phyloP scores from a whole-genome alignment of 1,284 basidiomycete genomes.

The Trichosporon sp. region DNA sequence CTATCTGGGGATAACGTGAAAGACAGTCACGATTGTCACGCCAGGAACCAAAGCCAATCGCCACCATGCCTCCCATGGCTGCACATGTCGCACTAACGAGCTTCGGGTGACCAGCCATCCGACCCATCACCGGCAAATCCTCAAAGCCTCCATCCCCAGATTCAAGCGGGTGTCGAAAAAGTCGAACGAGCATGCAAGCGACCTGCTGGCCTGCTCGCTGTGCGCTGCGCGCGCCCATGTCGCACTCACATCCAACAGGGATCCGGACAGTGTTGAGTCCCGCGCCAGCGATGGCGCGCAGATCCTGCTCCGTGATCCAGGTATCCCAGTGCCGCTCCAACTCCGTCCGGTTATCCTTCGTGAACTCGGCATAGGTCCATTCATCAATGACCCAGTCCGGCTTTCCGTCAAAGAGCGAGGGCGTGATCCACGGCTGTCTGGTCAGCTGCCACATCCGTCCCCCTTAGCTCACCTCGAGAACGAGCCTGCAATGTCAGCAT shows the following conservation, averaged over 20 bases:
- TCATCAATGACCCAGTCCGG: conserved; percentile 56
- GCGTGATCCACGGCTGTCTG: conserved; percentile 55
- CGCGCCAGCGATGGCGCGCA: conserved; percentile 77
- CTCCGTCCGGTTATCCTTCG: conserved; percentile 40
- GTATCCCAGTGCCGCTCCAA: conserved; percentile 52
- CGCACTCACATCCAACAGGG: conserved; percentile 63
- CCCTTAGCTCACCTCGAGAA: conserved; percentile 43
- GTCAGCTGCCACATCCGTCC: conserved; percentile 2
- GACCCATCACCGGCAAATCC: too few species aligned
- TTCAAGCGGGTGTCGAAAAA: neutral
- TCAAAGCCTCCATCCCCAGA: too few species aligned
- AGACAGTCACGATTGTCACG: neutral
- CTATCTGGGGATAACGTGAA: neutral
- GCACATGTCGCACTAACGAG: neutral
- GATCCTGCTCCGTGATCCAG: conserved; percentile 76
- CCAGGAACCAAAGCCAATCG: neutral
- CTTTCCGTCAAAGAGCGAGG: conserved; percentile 50
- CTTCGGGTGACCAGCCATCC: neutral
- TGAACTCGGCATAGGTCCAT: conserved; percentile 45
- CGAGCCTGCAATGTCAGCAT: conserved; percentile 39
- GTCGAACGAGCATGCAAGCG: neutral
- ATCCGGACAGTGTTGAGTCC: conserved; percentile 79
- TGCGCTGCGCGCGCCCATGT: too few species aligned
- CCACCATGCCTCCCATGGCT: too few species aligned
- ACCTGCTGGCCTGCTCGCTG: too few species aligned